Evolutionary conservation across 192 early-diverging fungal genomes (phyloP).

Genomic region (Podila clonocystis): DNA sequence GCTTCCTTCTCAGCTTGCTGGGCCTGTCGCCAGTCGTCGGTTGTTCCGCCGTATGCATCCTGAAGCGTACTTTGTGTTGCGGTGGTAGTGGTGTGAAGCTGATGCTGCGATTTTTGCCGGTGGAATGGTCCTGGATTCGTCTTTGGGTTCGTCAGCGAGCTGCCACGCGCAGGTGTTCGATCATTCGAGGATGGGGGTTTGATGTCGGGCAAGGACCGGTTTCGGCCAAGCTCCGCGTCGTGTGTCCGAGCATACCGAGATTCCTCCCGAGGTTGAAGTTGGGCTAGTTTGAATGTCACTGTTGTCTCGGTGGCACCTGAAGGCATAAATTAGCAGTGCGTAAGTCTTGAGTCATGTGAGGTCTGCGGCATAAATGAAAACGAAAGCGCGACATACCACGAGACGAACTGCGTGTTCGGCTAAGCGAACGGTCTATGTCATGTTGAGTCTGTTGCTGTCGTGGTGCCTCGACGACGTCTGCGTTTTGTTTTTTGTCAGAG

Average conservation of each 20-base stretch:
- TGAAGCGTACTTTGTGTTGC: neutral
- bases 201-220: slow-evolving; percentile 27
- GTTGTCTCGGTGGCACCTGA: neutral
- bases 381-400: neutral
- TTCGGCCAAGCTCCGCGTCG: slow-evolving; percentile 25
- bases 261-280: neutral
- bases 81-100: neutral
- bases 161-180: slow-evolving; percentile 17
- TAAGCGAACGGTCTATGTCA: neutral
- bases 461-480: neutral
- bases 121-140: slow-evolving; percentile 24
- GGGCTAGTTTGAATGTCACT: neutral
- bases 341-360: neutral
- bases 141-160: slow-evolving; percentile 30
- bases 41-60: slow-evolving; percentile 39
- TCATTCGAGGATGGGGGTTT: slow-evolving; percentile 6
- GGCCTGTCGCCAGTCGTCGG: slow-evolving; percentile 41
- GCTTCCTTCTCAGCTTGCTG: slow-evolving; percentile 32
- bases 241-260: neutral
- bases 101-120: slow-evolving; percentile 24
- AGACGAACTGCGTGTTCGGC: neutral
- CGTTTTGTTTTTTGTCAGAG: slow-evolving; percentile 13
- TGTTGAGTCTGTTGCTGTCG: neutral
- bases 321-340: neutral
- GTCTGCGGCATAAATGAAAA: neutral